Evolutionary conservation across 345 rosid genomes (phyloP), one percentile per base, ranked within the genome.

Genomic region (Hibiscus tridactylites): DNA sequence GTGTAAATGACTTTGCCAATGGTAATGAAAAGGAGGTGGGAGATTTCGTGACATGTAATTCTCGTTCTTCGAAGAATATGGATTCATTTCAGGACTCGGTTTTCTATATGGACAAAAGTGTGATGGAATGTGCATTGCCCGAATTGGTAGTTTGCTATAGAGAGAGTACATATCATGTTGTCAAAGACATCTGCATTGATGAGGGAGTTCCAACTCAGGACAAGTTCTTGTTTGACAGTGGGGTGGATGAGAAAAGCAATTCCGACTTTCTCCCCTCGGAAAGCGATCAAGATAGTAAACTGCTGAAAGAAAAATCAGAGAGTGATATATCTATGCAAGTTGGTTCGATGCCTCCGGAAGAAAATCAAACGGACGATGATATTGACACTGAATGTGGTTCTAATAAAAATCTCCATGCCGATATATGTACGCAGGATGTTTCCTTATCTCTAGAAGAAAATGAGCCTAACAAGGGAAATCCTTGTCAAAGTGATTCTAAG

Each of bases 171-270:
- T 84, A 73, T 72, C 86, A 84, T 73, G 85, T 82, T 1, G 82
- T 90, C 33, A 95, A 92, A 81, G 99, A 90, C 71, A 89, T 92
- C n/a, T 90, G 96, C 31, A 58, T 92, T 5, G 97, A 95, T 46
- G 90, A 92, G 71, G 93, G 85, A 61, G 78, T 90, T 21, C 90
- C 86, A n/a, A 79, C 81, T 11, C 81, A 82, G 31, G 88, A 81
- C 73, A 87, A 81, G 80, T 82, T 87, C 69, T 79, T 84, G 75
- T 88, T 86, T 56, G 85, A 80, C 59, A 70, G 70, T 67, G 73
- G 28, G 58, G 60, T 74, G 39, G 79, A 78, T 1, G 82, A 78
- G 75, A 80, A 77, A 31, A 76, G 52, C 33, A 39, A 68, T 39
- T 53, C 58, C 61, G 16, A 71, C 56, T 44, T 59, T 65, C 47